Conservation (phyloP, 1,284 basidiomycete species). For the Marasmius sp. region DNA sequence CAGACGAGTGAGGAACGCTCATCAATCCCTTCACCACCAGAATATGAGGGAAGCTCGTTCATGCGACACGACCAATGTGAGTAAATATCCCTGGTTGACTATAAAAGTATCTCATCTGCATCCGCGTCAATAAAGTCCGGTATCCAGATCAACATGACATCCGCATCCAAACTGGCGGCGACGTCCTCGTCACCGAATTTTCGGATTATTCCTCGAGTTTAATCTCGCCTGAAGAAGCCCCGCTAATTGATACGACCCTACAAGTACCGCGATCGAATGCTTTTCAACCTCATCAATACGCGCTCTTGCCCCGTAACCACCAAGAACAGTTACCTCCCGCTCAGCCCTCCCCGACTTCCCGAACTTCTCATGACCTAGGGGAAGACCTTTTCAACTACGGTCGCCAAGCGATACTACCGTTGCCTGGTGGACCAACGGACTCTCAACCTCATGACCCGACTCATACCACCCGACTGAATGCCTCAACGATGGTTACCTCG, state of each 20-base stretch:
- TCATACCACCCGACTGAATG: slow-evolving; percentile 32
- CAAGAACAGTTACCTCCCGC: slow-evolving; percentile 40
- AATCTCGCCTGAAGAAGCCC: slow-evolving; percentile 38
- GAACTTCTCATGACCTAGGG: slow-evolving; percentile 29
- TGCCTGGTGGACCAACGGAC: slow-evolving; percentile 35
- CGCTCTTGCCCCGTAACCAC: slow-evolving; percentile 40
- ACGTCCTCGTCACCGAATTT: slow-evolving; percentile 46
- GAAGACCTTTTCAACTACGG: slow-evolving; percentile 37
- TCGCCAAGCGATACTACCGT: slow-evolving; percentile 40
- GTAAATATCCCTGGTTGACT: slow-evolving; percentile 40
- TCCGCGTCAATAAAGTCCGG: slow-evolving; percentile 61
- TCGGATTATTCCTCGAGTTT: slow-evolving; percentile 37
- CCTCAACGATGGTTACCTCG: slow-evolving; percentile 20
- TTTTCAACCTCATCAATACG: slow-evolving; percentile 34
- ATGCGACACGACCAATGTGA: slow-evolving; percentile 45
- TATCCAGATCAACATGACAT: slow-evolving; percentile 58
- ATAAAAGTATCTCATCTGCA: slow-evolving; percentile 33
- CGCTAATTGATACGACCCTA: slow-evolving; percentile 43
- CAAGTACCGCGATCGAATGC: slow-evolving; percentile 38
- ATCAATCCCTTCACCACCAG: slow-evolving; percentile 68
- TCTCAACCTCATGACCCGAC: slow-evolving; percentile 37
- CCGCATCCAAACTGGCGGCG: slow-evolving; percentile 37
- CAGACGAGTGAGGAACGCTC: slow-evolving; percentile 74
- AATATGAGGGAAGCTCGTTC: slow-evolving; percentile 50
- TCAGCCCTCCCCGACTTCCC: slow-evolving; percentile 39